Conservation (phyloP, 2,329 filamentous ascomycete genomes). For the Fusarium tupiense region DNA sequence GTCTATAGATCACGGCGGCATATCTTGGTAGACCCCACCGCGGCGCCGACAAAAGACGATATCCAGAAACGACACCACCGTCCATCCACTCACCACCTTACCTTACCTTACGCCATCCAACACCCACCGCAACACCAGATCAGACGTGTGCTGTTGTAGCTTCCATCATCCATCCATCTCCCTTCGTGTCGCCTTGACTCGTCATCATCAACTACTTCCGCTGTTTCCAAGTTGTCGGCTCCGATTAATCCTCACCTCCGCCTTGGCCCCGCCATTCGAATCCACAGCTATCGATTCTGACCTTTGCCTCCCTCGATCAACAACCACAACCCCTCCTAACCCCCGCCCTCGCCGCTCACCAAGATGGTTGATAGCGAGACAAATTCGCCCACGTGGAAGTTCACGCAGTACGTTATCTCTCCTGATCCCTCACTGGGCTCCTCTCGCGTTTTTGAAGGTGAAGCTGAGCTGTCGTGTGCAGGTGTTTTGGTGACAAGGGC, state of each 20-base stretch:
- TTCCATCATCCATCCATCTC: slow-evolving; percentile 29
- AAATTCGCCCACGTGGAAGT: slow-evolving; percentile 98
- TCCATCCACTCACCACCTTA: slow-evolving; percentile 21
- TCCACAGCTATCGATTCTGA: slow-evolving; percentile 31
- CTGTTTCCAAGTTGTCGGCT: slow-evolving; percentile 17
- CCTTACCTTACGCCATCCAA: slow-evolving; percentile 21
- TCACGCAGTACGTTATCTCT: slow-evolving; percentile 84
- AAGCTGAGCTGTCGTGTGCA: slow-evolving; percentile 52
- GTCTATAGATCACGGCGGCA: slow-evolving; percentile 28
- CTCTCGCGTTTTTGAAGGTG: slow-evolving; percentile 5
- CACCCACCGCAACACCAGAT: slow-evolving; percentile 37
- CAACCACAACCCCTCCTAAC: slow-evolving; percentile 35
- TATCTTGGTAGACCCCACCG: slow-evolving; percentile 37
- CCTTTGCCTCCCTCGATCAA: slow-evolving; percentile 37
- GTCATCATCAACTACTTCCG: slow-evolving; percentile 19
- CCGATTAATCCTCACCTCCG: slow-evolving; percentile 30
- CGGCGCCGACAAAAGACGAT: slow-evolving; percentile 39
- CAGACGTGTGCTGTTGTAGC: slow-evolving; percentile 34
- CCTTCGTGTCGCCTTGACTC: slow-evolving; percentile 20
- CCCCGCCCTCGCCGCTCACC: slow-evolving; percentile 49
- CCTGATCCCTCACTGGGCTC: background rate
- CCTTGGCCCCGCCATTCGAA: slow-evolving; percentile 34
- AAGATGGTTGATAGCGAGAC: slow-evolving; percentile 98
- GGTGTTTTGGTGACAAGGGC: slow-evolving; percentile 99
- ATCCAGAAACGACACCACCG: slow-evolving; percentile 40